Base-by-base conservation (phyloP, 768 basidiomycete species). In the Kwoniella pini region DNA sequence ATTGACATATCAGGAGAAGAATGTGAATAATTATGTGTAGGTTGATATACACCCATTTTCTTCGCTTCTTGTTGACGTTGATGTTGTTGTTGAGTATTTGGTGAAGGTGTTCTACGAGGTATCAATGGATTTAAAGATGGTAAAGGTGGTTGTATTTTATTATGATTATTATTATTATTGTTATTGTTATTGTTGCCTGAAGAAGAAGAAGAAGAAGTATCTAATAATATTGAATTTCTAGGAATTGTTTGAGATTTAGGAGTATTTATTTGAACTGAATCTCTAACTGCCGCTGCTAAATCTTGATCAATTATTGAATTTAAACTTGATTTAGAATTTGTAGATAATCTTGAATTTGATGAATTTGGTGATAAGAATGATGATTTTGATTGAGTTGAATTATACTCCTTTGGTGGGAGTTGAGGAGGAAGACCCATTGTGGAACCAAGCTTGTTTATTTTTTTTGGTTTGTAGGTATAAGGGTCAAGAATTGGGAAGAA, bases 61-160 rank as follows among this genome's bases (percentile, higher is more conserved):
- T n/a, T 56, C 13, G 42, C 27, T 10, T 45, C n/a, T 24, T 22
- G 39, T 30, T 17, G 10, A 19, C 24, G 17, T 5, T 40, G 53
- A 13, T 22, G 39, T 30, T 17, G 10, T 12, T 36, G 17, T 5
- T 40, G 53, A 13, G 33, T 13, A 22, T 58, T 49, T 9, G 65
- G 61, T 36, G 65, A 67, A 24, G 65, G 62, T 36, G 65, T 67
- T 21, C 62, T 45, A 39, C 64, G 22, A n/a, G 64, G 65, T 21
- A 60, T 44, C 0, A 63, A 27, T 40, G 63, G 63, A 26, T 60
- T 53, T 17, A 64, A 54, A 19, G 57, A 60, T 22, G 57, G 62
- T 26, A 52, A 45, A 13, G 44, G 48, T 31, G 62, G 62, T 21
- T 39, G 42, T 56, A 33, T 62, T 15, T 24, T 17, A 24, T 21